Conservation (phyloP, 2,329 filamentous ascomycete species). For the Monosporascus cannonballus region DNA sequence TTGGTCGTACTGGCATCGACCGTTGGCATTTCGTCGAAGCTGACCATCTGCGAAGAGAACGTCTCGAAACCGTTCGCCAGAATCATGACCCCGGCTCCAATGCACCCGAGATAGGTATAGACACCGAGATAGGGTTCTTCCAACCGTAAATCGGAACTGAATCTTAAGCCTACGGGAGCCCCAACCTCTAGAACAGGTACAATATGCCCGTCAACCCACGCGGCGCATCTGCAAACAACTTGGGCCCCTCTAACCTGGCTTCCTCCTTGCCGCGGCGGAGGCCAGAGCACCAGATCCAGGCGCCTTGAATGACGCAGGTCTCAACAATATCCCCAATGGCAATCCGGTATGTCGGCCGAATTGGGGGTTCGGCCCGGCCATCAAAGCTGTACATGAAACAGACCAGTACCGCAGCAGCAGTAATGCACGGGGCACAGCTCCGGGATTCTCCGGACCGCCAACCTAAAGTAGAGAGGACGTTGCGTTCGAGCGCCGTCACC, state of each 20-base stretch:
- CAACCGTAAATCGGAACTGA: too few relatives aligned
- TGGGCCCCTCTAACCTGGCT: constrained; percentile 32
- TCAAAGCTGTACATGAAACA: constrained; percentile 26
- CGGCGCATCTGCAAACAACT: constrained; percentile 32
- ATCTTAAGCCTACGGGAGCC: constrained; percentile 2
- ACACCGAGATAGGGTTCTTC: not conserved
- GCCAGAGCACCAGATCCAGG: constrained; percentile 34
- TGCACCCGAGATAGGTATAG: constrained; percentile 29
- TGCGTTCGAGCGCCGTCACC: constrained; percentile 13
- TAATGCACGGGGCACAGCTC: constrained; percentile 24
- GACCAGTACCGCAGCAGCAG: constrained; percentile 19
- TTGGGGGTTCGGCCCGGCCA: constrained; percentile 21
- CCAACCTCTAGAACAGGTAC: constrained; percentile 28
- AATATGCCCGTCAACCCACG: constrained; percentile 30
- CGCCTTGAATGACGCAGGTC: constrained; percentile 29
- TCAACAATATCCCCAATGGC: constrained; percentile 30
- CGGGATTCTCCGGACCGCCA: constrained; percentile 33
- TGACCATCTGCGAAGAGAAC: constrained; percentile 33
- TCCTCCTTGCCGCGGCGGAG: constrained; percentile 23
- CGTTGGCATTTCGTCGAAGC: constrained; percentile 22
- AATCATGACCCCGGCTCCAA: constrained; percentile 31
- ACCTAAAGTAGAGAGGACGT: constrained; percentile 20
- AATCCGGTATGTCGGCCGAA: constrained; percentile 25
- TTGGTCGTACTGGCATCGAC: constrained; percentile 12
- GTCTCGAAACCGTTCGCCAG: constrained; percentile 32